Evolutionary conservation across 192 early-diverging fungal species (phyloP).

Genomic region (Thamnidium elegans): DNA sequence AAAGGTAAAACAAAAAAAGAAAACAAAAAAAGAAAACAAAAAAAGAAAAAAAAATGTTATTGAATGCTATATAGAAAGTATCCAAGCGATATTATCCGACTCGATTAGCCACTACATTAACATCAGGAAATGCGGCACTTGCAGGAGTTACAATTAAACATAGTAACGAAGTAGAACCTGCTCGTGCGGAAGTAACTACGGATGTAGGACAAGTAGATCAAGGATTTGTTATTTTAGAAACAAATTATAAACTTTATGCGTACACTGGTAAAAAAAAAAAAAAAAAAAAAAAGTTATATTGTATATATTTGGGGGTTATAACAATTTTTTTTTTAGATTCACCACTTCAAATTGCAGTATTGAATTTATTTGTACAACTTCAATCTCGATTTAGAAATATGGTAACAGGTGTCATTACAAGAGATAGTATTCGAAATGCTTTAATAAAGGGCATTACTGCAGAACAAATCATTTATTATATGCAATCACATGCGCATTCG

Average conservation of each 20-base stretch:
- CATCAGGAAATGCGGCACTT: slow-evolving; percentile 64
- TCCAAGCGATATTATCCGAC: slow-evolving; percentile 82
- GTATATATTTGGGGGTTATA: not conserved
- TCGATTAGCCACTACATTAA: slow-evolving; percentile 85
- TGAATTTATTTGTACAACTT: slow-evolving; percentile 85
- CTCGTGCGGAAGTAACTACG: slow-evolving; percentile 25
- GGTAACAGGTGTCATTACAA: slow-evolving; percentile 82
- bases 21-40: not conserved
- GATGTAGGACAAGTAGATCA: slow-evolving; percentile 46
- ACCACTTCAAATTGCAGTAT: slow-evolving; percentile 88
- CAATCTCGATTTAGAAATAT: slow-evolving; percentile 88
- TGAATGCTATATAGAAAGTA: slow-evolving; percentile 1
- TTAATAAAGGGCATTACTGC: slow-evolving; percentile 87
- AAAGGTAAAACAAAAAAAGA: slow-evolving; percentile 45
- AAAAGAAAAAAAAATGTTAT: not conserved
- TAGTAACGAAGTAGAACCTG: slow-evolving; percentile 19
- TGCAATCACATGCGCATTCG: slow-evolving; percentile 86
- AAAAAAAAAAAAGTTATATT: not conserved
- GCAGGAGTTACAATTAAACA: slow-evolving; percentile 39
- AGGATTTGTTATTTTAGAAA: slow-evolving; percentile 93
- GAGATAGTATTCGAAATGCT: slow-evolving; percentile 84
- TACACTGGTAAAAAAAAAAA: slow-evolving; percentile 67
- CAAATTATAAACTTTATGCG: slow-evolving; percentile 92
- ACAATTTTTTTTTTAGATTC: slow-evolving; percentile 51
- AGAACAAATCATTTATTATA: slow-evolving; percentile 91